Conservation (phyloP, 129 eudicot genomes). For the Escallonia herrerae region DNA sequence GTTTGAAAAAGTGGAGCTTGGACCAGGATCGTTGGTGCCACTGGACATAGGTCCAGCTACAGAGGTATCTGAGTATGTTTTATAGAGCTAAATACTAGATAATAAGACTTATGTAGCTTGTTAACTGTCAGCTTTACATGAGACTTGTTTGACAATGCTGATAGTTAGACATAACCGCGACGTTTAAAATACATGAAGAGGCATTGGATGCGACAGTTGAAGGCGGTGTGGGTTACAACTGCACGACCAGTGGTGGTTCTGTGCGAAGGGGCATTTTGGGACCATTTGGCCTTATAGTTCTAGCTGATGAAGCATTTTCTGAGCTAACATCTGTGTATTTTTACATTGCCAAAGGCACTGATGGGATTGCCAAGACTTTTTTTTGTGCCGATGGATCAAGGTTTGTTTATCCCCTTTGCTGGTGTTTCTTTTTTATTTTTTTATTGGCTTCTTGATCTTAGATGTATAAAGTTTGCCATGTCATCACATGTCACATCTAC, state of each 20-base stretch:
- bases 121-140: not conserved
- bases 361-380: slow-evolving; percentile 53
- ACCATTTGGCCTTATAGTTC: slow-evolving; percentile 73
- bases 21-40: slow-evolving; percentile 60
- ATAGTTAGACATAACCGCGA: slow-evolving; percentile 79
- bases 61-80: slow-evolving; percentile 36
- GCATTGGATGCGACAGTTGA: slow-evolving; percentile 32
- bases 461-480: too few relatives aligned
- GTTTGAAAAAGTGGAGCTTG: slow-evolving; percentile 33
- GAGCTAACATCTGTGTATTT: slow-evolving; percentile 83
- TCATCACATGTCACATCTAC: too few relatives aligned
- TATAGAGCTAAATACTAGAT: not conserved
- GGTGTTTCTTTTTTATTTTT: not conserved
- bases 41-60: slow-evolving; percentile 49
- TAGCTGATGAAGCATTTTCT: slow-evolving; percentile 27
- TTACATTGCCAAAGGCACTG: slow-evolving; percentile 51
- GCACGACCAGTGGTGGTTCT: slow-evolving; percentile 53
- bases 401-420: slow-evolving; percentile 10
- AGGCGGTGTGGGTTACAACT: slow-evolving; percentile 31
- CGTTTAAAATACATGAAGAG: slow-evolving; percentile 50
- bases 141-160: slow-evolving; percentile 4
- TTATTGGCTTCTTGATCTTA: not conserved
- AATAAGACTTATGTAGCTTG: too few relatives aligned
- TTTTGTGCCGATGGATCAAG: slow-evolving; percentile 74
- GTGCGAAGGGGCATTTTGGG: slow-evolving; percentile 68